phyloP scores from a whole-genome alignment of 495 filamentous ascomycete genomes.

The Sordaria brevicollis region DNA sequence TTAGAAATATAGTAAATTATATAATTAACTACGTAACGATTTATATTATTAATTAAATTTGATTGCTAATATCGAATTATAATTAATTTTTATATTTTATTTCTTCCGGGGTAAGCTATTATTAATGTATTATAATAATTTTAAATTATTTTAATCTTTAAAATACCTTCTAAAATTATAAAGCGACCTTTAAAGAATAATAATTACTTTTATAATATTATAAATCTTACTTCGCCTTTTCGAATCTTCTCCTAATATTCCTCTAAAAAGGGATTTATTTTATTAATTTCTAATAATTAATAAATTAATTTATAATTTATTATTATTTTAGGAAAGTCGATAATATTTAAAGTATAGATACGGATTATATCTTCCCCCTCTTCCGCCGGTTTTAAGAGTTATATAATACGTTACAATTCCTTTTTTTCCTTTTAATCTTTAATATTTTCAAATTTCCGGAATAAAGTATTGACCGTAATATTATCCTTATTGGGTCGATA shows the following conservation, averaged over 20 bases:
- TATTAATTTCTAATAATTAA: neutral
- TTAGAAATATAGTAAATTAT: neutral
- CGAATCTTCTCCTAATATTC: too few species aligned
- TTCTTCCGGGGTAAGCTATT: neutral
- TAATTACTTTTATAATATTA: neutral
- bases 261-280: neutral
- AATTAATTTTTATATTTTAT: neutral
- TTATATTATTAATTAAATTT: too few species aligned
- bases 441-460: too few species aligned
- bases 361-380: too few species aligned
- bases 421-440: too few species aligned
- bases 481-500: neutral
- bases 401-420: too few species aligned
- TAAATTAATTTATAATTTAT: too few species aligned
- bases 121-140: neutral
- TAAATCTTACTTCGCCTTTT: neutral
- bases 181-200: neutral
- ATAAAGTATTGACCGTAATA: neutral
- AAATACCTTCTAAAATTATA: neutral
- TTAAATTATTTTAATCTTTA: neutral
- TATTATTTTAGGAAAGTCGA: too few species aligned
- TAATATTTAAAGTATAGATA: too few species aligned
- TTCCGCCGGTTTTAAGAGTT: too few species aligned
- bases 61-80: too few species aligned
- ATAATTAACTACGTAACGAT: neutral